phyloP scores from a whole-genome alignment of 2,329 filamentous ascomycete genomes.

The Talaromyces rugulosus region DNA sequence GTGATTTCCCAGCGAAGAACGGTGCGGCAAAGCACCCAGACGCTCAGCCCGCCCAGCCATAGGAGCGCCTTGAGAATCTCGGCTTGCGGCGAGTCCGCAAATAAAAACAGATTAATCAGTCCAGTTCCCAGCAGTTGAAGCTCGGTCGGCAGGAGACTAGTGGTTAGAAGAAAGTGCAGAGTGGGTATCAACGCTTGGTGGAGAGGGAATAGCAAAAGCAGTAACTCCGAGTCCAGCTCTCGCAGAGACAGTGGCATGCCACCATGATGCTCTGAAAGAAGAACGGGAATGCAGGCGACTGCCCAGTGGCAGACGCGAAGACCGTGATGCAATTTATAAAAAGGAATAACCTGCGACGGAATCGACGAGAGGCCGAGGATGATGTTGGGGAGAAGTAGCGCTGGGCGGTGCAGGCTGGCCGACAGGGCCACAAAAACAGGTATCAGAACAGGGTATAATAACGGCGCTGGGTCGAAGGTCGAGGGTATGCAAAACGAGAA shows the following conservation, averaged over 20 bases:
- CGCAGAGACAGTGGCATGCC: constrained; percentile 28
- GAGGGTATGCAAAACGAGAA: constrained; percentile 61
- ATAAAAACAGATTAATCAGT: constrained; percentile 74
- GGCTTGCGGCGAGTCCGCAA: constrained; percentile 75
- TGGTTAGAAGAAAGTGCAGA: constrained; percentile 77
- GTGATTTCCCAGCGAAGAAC: constrained; percentile 80
- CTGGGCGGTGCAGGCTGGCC: constrained; percentile 59
- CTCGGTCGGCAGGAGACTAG: constrained; percentile 81
- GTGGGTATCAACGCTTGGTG: constrained; percentile 72
- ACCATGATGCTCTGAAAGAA: constrained; percentile 43
- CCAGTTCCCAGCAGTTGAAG: constrained; percentile 79
- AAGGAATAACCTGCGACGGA: constrained; percentile 68
- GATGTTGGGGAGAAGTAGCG: constrained; percentile 70
- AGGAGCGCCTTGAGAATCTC: constrained; percentile 80
- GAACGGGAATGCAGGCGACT: constrained; percentile 66
- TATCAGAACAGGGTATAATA: constrained; percentile 78
- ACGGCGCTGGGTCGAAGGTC: constrained; percentile 83
- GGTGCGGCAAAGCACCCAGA: constrained; percentile 68
- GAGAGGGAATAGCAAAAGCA: constrained; percentile 71
- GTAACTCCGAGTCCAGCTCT: constrained; percentile 52
- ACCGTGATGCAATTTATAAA: constrained; percentile 52
- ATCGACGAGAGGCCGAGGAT: constrained; percentile 75
- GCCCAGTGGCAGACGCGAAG: constrained; percentile 74
- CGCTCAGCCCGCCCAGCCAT: constrained; percentile 74
- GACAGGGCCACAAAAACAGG: constrained; percentile 74